phyloP scores from a whole-genome alignment of 73 alveolate species.

The Uronychia binucleata region DNA sequence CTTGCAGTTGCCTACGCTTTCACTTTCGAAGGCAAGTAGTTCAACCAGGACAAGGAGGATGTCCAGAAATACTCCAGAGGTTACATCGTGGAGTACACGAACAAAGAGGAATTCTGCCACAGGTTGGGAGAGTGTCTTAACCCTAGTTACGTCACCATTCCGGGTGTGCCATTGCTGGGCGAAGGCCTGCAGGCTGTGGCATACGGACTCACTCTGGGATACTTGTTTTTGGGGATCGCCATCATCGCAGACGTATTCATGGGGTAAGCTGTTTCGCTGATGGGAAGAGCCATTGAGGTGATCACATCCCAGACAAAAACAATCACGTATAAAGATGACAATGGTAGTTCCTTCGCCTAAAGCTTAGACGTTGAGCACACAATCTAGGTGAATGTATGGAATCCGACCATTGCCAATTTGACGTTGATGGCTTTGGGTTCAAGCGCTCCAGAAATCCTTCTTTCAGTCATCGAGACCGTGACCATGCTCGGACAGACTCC shows the following conservation, averaged over 20 bases:
- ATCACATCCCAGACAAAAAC: constrained; percentile 62
- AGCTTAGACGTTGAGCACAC: constrained; percentile 9
- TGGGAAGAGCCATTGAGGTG: constrained; percentile 63
- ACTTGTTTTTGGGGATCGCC: constrained; percentile 44
- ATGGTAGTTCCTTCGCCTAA: too few species aligned
- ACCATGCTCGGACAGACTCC: constrained; percentile 17
- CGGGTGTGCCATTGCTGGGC: constrained; percentile 14
- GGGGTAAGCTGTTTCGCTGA: constrained; percentile 16
- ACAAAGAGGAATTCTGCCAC: constrained; percentile 14
- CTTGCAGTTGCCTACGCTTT: too few species aligned
- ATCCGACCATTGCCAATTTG: constrained; percentile 80
- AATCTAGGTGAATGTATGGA: constrained; percentile 69
- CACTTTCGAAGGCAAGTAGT: too few species aligned
- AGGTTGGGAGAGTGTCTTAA: neutral
- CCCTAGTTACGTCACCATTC: constrained; percentile 17
- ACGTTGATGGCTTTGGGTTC: constrained; percentile 81
- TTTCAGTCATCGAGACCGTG: constrained; percentile 62
- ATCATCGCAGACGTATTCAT: constrained; percentile 62
- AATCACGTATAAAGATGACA: neutral
- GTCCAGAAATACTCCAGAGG: constrained; percentile 8
- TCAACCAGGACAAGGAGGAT: too few species aligned
- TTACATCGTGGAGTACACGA: constrained; percentile 9
- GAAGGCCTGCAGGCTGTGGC: constrained; percentile 12
- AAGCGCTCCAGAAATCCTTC: constrained; percentile 77
- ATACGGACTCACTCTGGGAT: constrained; percentile 5